Conservation (phyloP, 345 rosid genomes). For the Aethionema arabicum region DNA sequence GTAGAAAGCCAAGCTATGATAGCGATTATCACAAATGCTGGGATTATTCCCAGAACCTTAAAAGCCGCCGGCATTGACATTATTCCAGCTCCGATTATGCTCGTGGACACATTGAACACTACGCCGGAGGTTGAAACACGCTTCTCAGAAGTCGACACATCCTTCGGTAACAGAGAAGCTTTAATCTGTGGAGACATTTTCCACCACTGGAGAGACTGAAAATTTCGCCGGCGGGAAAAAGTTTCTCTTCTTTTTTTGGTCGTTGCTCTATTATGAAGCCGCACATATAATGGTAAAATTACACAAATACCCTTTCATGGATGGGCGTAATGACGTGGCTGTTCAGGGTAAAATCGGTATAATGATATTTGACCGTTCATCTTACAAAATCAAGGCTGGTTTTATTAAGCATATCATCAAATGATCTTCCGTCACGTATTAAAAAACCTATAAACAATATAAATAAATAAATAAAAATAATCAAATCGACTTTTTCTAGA, state of each 20-base stretch:
- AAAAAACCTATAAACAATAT: conserved; percentile 14
- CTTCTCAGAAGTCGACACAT: conserved; percentile 21
- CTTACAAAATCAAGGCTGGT: conserved; percentile 33
- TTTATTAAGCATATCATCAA: conserved; percentile 7
- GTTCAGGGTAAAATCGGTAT: conserved; percentile 14
- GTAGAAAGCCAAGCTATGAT: conserved; percentile 69
- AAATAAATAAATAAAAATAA: background rate
- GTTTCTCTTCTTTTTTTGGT: background rate
- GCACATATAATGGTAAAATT: background rate
- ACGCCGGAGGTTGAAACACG: conserved; percentile 59
- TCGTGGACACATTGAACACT: conserved; percentile 83
- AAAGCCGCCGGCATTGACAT: conserved; percentile 94
- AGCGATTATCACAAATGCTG: conserved; percentile 61
- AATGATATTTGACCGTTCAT: conserved; percentile 11
- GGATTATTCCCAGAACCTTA: conserved; percentile 76
- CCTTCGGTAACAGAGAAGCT: conserved; percentile 52
- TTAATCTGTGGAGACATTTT: conserved; percentile 54
- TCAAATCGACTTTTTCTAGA: background rate
- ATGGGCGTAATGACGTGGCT: background rate
- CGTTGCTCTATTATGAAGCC: conserved; percentile 23
- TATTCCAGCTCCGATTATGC: conserved; percentile 83
- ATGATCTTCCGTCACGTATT: conserved; percentile 25
- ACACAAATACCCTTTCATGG: conserved; percentile 12
- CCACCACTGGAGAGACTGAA: conserved; percentile 22
- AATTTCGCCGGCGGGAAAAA: conserved; percentile 34